These are phyloP conservation scores for Tulasnella sp. DNA, from an alignment of 768 basidiomycete species.

Conservation along the genomic window DNA sequence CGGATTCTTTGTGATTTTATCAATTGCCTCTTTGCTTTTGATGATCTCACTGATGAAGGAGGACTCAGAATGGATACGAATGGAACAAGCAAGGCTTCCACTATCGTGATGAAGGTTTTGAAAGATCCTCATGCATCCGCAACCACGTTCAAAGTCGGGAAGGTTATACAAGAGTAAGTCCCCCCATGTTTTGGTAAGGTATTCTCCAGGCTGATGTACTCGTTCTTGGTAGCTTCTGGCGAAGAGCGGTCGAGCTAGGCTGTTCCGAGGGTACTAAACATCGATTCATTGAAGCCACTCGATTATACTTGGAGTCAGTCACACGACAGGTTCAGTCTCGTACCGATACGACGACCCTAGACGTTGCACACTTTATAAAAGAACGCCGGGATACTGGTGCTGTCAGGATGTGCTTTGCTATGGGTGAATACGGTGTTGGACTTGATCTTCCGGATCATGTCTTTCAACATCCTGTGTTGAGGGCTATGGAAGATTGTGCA, in stretches of 20 bases:
- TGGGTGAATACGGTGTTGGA: conserved; percentile 12
- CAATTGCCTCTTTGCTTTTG: conserved; percentile 10
- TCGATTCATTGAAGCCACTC: conserved; percentile 21
- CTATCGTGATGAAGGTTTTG: background rate
- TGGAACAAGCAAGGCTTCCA: background rate
- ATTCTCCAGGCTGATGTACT: background rate
- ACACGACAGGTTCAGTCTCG: conserved; percentile 21
- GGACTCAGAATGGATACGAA: conserved; percentile 1
- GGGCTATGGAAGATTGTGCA: conserved; percentile 8
- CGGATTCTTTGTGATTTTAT: conserved; percentile 5
- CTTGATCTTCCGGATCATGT: conserved; percentile 19
- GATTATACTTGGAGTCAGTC: conserved; percentile 21
- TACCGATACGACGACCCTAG: conserved; percentile 8
- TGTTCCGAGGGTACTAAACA: background rate
- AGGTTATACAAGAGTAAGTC: background rate
- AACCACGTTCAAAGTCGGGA: background rate
- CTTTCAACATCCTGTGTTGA: conserved; percentile 17
- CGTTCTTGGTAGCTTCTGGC: background rate
- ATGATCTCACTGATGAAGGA: conserved; percentile 11
- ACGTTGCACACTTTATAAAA: conserved; percentile 20
- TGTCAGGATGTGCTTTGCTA: conserved; percentile 18
- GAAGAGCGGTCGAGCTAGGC: background rate
- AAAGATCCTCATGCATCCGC: background rate
- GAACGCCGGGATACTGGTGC: conserved; percentile 22
- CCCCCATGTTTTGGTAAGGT: background rate